Evolutionary conservation across 805 yeast species (phyloP), one percentile per base, ranked within the genome.

Genomic region (Candida wancherniae): DNA sequence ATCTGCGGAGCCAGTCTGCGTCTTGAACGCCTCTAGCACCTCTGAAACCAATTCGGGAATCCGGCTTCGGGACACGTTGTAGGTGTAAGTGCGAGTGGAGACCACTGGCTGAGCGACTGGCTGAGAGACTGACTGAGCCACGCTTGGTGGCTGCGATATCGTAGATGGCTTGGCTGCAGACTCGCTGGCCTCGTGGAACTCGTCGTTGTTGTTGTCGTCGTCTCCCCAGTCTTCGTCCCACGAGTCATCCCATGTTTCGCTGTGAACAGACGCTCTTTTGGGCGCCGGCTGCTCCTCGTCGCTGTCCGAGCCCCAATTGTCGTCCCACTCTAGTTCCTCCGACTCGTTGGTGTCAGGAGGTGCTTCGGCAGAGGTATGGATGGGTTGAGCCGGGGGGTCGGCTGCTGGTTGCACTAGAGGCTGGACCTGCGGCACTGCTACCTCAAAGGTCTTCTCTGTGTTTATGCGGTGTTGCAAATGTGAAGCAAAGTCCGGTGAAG

Each of bases 41-140:
- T 39, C 36, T 2, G 51, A 32, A 8, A 61, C 26, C 22, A 47
- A 36, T 12, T 42, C 36, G 1, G 63, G 50, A 5, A 59, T 19
- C 3, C 34, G 33, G n/a, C n/a, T n/a, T n/a, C n/a, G n/a, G n/a
- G n/a, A n/a, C n/a, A n/a, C n/a, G n/a, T n/a, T n/a, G n/a, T n/a
- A n/a, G n/a, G n/a, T n/a, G n/a, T n/a, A n/a, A n/a, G n/a, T n/a
- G n/a, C n/a, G n/a, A n/a, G n/a, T n/a, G n/a, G n/a, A n/a, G n/a
- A n/a, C n/a, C n/a, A 19, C 12, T 8, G 11, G 9, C 13, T 23
- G 5, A 14, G 25, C 11, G 16, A 23, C n/a, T 9, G 25, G 17
- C 16, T 23, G 25, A 5, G 25, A 23, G 4, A 10, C n/a, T 9
- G 31, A 13, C 15, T 28, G n/a, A n/a, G n/a, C n/a, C n/a, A n/a